Percentiles rank a stretch among this genome's conserved stretches.
Evolutionary conservation across 83 land plant genomes (phyloP).

Genomic region (Diphasiastrum complanatum): DNA sequence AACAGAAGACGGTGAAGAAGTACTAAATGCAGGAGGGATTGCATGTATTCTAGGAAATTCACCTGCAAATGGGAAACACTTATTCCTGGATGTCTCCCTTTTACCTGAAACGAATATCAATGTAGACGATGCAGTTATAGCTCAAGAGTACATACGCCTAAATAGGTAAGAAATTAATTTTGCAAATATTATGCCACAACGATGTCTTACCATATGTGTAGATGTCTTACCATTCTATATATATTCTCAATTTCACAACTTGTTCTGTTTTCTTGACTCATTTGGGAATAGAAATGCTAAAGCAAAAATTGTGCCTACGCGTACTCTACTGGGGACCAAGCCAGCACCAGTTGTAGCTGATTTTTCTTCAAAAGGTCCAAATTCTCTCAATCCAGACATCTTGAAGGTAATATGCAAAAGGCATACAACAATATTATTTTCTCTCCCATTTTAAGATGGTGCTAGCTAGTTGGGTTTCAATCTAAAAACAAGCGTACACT

Average conservation of each 20-base stretch:
- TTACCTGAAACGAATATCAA: too few relatives aligned
- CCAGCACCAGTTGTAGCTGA: constrained; percentile 48
- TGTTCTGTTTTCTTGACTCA: neutral
- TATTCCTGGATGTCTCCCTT: too few relatives aligned
- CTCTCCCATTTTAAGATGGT: too few relatives aligned
- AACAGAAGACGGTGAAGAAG: constrained; percentile 44
- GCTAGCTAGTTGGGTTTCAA: too few relatives aligned
- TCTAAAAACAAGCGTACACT: too few relatives aligned
- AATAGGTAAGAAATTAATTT: neutral
- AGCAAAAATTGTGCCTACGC: constrained; percentile 20
- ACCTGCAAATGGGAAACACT: too few relatives aligned
- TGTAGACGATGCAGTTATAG: neutral
- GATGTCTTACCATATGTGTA: too few relatives aligned
- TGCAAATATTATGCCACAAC: too few relatives aligned
- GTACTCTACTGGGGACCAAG: constrained; percentile 10
- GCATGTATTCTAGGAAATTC: too few relatives aligned
- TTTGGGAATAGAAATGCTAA: constrained; percentile 23
- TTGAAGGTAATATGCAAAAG: constrained; percentile 44
- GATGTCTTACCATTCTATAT: too few relatives aligned
- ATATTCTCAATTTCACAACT: too few relatives aligned
- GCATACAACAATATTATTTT: too few relatives aligned
- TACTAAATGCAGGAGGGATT: constrained; percentile 56
- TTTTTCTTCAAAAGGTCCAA: constrained; percentile 65
- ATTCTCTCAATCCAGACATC: constrained; percentile 38
- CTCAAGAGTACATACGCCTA: neutral